Evolutionary conservation across 192 early-diverging fungal genomes (phyloP), one percentile per base, ranked within the genome.

Genomic region (Pilobolus umbonatus): DNA sequence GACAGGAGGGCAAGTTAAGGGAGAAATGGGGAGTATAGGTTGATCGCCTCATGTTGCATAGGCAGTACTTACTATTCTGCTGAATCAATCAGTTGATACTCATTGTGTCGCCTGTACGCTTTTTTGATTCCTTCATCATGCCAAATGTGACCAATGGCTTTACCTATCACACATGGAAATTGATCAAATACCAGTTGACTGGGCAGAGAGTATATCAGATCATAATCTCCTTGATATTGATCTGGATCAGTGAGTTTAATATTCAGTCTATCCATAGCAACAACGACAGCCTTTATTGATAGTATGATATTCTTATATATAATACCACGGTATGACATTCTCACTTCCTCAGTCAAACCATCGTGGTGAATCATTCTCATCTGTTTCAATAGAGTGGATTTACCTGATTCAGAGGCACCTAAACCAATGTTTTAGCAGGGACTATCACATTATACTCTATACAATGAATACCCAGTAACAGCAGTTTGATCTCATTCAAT

Each of bases 381-480:
- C 69, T 98, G 95, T 71, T 98, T 98, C 51, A 98, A 77, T 70
- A 98, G 90, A n/a, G 95, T 98, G 36, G 86, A 89, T 77, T 98
- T 98, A 47, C 95, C 95, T 9, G 92, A 94, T 74, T 98, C 95
- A 66, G 94, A 93, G 35, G 95, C 92, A 67, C 89, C 91, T 90
- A 61, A 45, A 39, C 24, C 12, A 29, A 38, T 38, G 12, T 39
- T 19, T n/a, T 52, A 15, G 36, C n/a, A 46, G 22, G n/a, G 12
- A n/a, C 5, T 34, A 36, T 36, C 5, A 8, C 5, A 36, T 8
- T 36, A 36, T 36, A 36, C 11, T 36, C 35, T 36, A 8, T 19
- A 14, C 30, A 35, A 62, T 55, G 45, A 62, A 56, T 80, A 85
- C 84, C 85, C 9, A 98, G 82, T 52, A 98, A 75, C 21, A 98